Base-by-base conservation (phyloP, 108 stramenopile species). In the Skeletonema tropicum region DNA sequence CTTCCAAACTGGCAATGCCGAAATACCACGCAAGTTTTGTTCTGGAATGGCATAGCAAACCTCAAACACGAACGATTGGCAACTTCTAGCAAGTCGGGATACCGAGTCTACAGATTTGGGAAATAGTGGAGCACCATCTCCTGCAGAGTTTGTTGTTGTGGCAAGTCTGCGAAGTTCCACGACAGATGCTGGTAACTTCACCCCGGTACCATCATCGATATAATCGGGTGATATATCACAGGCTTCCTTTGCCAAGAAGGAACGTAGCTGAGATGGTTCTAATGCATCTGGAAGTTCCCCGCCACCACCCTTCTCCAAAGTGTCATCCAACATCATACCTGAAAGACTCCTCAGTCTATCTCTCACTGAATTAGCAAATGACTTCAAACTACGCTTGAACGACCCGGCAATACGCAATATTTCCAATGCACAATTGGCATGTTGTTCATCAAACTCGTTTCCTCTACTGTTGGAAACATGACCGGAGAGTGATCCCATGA, bases 11-110 rank as follows among this genome's bases (percentile, higher is more conserved):
- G 87, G 57, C 84, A 94, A 83, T 31, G 89, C 75, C 25, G 90
- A 84, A 63, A 94, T 87, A 21, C 72, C 82, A n/a, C 76, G 57
- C 57, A 94, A 71, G 46, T 90, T 85, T 42, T 82, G 68, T 52
- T 74, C 77, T 2, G 94, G 91, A 66, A 92, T 90, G 19, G 91
- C 84, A n/a, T 87, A 88, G 70, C 90, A 91, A 39, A 94, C 87
- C 64, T 91, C 89, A 69, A 91, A 92, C 5, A 94, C 90, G 52
- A 92, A 88, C 0, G 83, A 67, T 46, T 92, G 89, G 69, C 91
- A 92, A 48, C 87, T 90, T 48, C 74, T 65, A 21, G 86, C 87
- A 64, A 94, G 79, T 12, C 81, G 80, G 26, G 70, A 65, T 8
- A 83, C 68, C 10, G 90, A 82, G 14, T 87, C 86, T 33, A 81